Conservation (phyloP, 1,139 yeast genomes). For the Lodderomyces jiufengensis region DNA sequence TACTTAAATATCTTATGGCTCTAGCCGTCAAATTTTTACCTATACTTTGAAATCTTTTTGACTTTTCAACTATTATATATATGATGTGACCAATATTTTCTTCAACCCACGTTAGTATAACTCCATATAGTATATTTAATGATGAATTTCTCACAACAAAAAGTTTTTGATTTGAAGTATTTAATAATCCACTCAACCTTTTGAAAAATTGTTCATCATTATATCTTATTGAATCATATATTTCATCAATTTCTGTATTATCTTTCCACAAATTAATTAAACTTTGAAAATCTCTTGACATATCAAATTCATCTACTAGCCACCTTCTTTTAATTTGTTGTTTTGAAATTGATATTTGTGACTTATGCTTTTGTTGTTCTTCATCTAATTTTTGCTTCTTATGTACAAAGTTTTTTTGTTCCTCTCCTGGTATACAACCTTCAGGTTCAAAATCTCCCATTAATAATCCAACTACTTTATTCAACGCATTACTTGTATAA, state of each 20-base stretch:
- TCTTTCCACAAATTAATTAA: conserved; percentile 39
- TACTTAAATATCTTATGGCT: conserved; percentile 49
- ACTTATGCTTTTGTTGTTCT: conserved; percentile 9
- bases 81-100: conserved; percentile 43
- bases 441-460: conserved; percentile 54
- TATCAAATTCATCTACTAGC: conserved; percentile 59
- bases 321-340: conserved; percentile 42
- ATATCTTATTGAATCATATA: conserved; percentile 18
- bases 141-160: conserved; percentile 62
- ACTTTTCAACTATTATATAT: conserved; percentile 52
- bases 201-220: conserved; percentile 30
- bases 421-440: conserved; percentile 60
- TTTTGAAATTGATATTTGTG: conserved; percentile 6
- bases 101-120: conserved; percentile 54
- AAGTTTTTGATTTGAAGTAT: conserved; percentile 38
- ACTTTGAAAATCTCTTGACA: conserved; percentile 50
- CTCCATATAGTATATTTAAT: conserved; percentile 54
- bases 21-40: conserved; percentile 56
- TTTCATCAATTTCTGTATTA: conserved; percentile 13
- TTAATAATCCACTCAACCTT: conserved; percentile 30
- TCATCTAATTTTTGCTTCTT: conserved; percentile 19
- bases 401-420: conserved; percentile 29
- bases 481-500: conserved; percentile 51
- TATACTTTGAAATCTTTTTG: conserved; percentile 54
- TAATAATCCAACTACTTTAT: conserved; percentile 47